Conservation (phyloP, 1,284 basidiomycete genomes). For the Ganoderma leucocontextum region DNA sequence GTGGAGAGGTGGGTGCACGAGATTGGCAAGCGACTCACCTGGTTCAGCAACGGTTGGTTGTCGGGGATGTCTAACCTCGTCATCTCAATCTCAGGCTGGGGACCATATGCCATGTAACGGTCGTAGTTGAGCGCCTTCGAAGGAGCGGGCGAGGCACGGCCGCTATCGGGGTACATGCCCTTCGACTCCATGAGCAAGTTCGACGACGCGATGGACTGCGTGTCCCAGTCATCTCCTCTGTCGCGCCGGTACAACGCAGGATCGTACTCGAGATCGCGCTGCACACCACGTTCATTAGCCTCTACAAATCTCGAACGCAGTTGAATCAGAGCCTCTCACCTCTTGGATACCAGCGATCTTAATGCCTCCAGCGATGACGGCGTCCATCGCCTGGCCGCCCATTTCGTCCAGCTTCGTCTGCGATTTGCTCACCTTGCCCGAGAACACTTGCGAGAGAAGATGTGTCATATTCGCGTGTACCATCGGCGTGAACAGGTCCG, state of each 20-base stretch:
- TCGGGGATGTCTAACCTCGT: conserved; percentile 58
- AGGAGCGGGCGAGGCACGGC: conserved; percentile 55
- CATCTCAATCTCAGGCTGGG: conserved; percentile 62
- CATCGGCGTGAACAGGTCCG: conserved; percentile 88
- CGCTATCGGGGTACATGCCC: conserved; percentile 53
- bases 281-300: not conserved
- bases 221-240: conserved; percentile 86
- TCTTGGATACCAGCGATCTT: conserved; percentile 82
- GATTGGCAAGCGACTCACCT: conserved; percentile 15
- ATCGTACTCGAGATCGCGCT: conserved; percentile 81
- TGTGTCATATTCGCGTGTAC: conserved; percentile 87
- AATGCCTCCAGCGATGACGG: conserved; percentile 76
- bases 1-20: not conserved
- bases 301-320: not conserved
- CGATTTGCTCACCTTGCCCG: conserved; percentile 71
- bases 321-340: conserved; percentile 45
- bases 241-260: conserved; percentile 77
- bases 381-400: conserved; percentile 76
- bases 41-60: conserved; percentile 58
- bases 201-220: conserved; percentile 71
- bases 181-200: conserved; percentile 55
- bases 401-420: conserved; percentile 75
- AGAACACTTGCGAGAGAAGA: conserved; percentile 76
- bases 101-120: conserved; percentile 59
- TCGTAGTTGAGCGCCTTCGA: conserved; percentile 53